Percentiles rank a stretch among this genome's conserved stretches.
Conservation (phyloP, 1,284 basidiomycete genomes). For the Marasmius tenuissimus region DNA sequence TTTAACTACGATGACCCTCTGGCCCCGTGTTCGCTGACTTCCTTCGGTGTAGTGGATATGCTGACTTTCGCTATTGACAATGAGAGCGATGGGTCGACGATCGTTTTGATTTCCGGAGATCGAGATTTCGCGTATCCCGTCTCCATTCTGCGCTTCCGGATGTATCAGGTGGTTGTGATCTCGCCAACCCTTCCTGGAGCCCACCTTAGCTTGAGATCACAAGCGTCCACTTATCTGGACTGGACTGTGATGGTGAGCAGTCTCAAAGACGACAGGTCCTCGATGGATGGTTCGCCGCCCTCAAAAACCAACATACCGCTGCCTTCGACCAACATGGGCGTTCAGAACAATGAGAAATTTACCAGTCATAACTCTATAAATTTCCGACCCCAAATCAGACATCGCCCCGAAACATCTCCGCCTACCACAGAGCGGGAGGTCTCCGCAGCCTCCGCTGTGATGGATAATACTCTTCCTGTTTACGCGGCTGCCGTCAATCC, state of each 20-base stretch:
- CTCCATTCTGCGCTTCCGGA: conserved; percentile 49
- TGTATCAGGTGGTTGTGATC: conserved; percentile 50
- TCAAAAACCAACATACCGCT: background rate
- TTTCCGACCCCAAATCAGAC: too few relatives aligned
- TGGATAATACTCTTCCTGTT: too few relatives aligned
- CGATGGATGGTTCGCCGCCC: background rate
- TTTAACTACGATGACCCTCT: conserved; percentile 4
- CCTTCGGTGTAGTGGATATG: conserved; percentile 51
- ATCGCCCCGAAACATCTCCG: too few relatives aligned
- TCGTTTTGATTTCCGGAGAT: conserved; percentile 57
- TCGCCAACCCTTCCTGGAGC: conserved; percentile 39
- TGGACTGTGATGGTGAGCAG: conserved; percentile 38
- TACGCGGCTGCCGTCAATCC: too few relatives aligned
- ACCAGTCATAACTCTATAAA: too few relatives aligned
- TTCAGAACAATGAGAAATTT: background rate
- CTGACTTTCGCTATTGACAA: conserved; percentile 58
- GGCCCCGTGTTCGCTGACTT: background rate
- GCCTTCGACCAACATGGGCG: background rate
- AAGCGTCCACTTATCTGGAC: conserved; percentile 54
- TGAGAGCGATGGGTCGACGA: conserved; percentile 48
- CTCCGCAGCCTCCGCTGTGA: too few relatives aligned
- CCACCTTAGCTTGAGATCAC: conserved; percentile 48
- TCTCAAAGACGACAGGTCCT: background rate
- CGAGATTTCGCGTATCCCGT: conserved; percentile 61
- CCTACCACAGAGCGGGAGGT: too few relatives aligned